Conservation (phyloP, 1,284 basidiomycete species). For the Amylostereum chailletii region DNA sequence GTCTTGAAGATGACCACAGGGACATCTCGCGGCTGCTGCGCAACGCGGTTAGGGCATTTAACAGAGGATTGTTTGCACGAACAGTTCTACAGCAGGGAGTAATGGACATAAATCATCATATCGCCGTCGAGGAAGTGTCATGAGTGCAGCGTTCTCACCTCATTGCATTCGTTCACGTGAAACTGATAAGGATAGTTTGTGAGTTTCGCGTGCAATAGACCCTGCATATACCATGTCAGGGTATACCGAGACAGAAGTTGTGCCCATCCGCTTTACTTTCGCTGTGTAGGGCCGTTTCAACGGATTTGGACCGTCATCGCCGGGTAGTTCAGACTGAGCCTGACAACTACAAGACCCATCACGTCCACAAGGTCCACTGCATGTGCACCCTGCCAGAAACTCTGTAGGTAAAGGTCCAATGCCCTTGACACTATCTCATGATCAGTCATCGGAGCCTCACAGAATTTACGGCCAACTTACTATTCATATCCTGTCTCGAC, state of each 20-base stretch:
- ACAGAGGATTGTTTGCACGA: neutral
- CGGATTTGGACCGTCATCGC: too few relatives aligned
- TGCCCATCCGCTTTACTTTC: neutral
- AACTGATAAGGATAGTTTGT: neutral
- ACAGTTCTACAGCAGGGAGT: neutral
- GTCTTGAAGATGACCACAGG: conserved; percentile 9
- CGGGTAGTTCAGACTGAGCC: neutral
- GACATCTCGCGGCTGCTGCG: conserved; percentile 8
- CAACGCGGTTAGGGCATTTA: conserved; percentile 6
- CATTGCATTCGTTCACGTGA: neutral
- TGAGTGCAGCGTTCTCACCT: neutral
- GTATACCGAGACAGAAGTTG: neutral
- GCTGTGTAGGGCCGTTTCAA: too few relatives aligned
- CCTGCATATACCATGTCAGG: neutral
- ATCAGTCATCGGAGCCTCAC: neutral
- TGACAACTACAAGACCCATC: neutral
- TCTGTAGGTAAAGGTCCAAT: neutral
- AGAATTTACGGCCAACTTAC: neutral
- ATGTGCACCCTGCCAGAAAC: neutral
- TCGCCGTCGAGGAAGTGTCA: neutral
- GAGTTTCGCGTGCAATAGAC: neutral
- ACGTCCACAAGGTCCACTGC: neutral
- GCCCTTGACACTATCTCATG: neutral
- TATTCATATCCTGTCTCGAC: conserved; percentile 1
- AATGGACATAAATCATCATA: neutral